Conservation (phyloP, 2,329 filamentous ascomycete species). For the Alternaria postmessia region DNA sequence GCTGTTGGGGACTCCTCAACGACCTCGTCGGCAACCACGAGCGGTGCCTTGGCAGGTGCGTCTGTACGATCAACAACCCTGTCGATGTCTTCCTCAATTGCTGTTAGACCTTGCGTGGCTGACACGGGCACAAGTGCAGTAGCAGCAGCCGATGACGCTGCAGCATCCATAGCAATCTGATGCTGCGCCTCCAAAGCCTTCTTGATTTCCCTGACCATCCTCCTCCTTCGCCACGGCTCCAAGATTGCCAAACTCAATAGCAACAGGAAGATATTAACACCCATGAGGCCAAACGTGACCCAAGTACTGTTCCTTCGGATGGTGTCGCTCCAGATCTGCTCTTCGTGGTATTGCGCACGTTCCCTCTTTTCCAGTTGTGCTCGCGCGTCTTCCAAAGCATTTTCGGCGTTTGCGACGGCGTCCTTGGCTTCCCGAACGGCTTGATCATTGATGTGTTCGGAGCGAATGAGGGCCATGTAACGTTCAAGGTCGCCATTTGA, state of each 20-base stretch:
- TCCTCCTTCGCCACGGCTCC: slow-evolving; percentile 86
- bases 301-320: slow-evolving; percentile 96
- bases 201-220: slow-evolving; percentile 79
- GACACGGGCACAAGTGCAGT: slow-evolving; percentile 11
- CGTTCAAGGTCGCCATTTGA: slow-evolving; percentile 85
- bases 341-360: slow-evolving; percentile 92
- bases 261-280: slow-evolving; percentile 90
- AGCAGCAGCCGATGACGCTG: slow-evolving; percentile 4
- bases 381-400: slow-evolving; percentile 78
- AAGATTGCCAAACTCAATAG: slow-evolving; percentile 86
- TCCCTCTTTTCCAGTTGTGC: slow-evolving; percentile 82
- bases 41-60: slow-evolving; percentile 1
- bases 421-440: slow-evolving; percentile 77
- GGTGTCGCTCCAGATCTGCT: slow-evolving; percentile 99
- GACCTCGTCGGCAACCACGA: slow-evolving; percentile 9
- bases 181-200: slow-evolving; percentile 45
- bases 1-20: slow-evolving; percentile 20
- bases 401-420: slow-evolving; percentile 76
- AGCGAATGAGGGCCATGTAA: slow-evolving; percentile 90
- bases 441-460: slow-evolving; percentile 92
- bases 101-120: slow-evolving; percentile 7
- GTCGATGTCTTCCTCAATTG: slow-evolving; percentile 33
- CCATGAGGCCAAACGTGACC: slow-evolving; percentile 99
- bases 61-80: slow-evolving; percentile 21
- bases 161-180: slow-evolving; percentile 25